phyloP scores from a whole-genome alignment of 139 green algal species.

The Micractinium conductrix region DNA sequence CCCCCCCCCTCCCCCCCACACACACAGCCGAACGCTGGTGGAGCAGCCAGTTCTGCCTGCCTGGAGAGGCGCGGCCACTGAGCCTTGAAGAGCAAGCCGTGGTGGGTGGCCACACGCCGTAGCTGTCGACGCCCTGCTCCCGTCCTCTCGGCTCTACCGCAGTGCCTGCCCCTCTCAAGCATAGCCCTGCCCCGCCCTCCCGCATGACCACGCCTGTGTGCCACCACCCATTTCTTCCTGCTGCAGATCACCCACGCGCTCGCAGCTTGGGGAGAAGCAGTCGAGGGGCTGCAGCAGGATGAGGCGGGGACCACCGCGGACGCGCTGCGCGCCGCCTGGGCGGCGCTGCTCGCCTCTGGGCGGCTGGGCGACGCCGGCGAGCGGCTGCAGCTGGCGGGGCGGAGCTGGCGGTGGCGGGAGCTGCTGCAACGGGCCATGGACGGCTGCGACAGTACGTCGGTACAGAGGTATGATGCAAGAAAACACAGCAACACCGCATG shows the following conservation, averaged over 20 bases:
- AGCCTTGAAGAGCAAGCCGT: background rate
- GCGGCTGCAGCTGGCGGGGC: background rate
- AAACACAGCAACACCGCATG: background rate
- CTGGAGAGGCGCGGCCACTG: background rate
- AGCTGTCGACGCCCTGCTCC: too few relatives aligned
- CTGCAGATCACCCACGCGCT: background rate
- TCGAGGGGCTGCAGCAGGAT: slow-evolving; percentile 10
- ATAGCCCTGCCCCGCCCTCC: too few relatives aligned
- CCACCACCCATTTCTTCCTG: too few relatives aligned
- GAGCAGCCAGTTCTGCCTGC: slow-evolving; percentile 29
- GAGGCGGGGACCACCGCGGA: background rate
- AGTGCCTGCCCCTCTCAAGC: too few relatives aligned
- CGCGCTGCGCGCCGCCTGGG: slow-evolving; percentile 11
- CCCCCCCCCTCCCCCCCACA: background rate
- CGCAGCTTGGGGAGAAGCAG: background rate
- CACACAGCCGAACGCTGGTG: background rate
- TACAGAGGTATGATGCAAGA: background rate
- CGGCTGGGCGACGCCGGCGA: background rate
- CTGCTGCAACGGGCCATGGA: slow-evolving; percentile 35
- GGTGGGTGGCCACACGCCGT: too few relatives aligned
- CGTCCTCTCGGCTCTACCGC: too few relatives aligned
- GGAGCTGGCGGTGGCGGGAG: slow-evolving; percentile 37
- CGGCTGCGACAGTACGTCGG: slow-evolving; percentile 12
- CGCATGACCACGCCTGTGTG: too few relatives aligned
- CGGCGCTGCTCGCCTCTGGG: background rate